Conservation (phyloP, 805 yeast species). For the Candida dendrica region DNA sequence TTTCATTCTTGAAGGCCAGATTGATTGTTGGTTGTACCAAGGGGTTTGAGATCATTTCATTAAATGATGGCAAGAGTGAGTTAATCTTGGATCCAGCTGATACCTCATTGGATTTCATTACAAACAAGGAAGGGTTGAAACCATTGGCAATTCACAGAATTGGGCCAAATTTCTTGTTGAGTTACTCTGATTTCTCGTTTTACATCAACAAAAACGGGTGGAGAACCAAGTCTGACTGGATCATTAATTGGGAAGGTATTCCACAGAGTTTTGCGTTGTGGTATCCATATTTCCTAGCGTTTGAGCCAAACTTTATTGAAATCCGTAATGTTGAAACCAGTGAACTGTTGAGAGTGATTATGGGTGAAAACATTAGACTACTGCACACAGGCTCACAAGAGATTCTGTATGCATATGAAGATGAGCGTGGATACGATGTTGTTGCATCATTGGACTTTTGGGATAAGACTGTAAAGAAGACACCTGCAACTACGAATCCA, state of each 20-base stretch:
- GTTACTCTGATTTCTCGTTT: conserved; percentile 90
- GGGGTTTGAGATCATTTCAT: conserved; percentile 91
- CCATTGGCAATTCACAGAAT: conserved; percentile 90
- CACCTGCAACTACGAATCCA: not conserved
- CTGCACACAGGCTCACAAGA: conserved; percentile 89
- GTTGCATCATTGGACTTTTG: conserved; percentile 91
- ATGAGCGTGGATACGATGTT: conserved; percentile 83
- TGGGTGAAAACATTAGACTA: conserved; percentile 87
- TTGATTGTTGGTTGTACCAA: conserved; percentile 93
- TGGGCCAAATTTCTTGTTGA: conserved; percentile 79
- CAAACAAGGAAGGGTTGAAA: conserved; percentile 69
- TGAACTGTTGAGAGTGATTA: conserved; percentile 76
- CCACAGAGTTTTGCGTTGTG: conserved; percentile 90
- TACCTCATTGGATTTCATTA: conserved; percentile 92
- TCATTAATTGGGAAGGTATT: conserved; percentile 93
- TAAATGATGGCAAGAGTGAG: conserved; percentile 80
- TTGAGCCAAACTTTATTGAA: conserved; percentile 86
- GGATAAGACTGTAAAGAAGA: conserved; percentile 32
- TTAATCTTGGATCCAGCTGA: conserved; percentile 96
- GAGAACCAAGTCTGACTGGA: conserved; percentile 91
- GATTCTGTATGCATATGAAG: conserved; percentile 86
- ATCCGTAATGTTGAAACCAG: conserved; percentile 86
- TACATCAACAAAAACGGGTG: conserved; percentile 94
- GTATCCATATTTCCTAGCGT: conserved; percentile 89
- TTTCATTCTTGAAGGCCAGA: conserved; percentile 82